Base-by-base conservation (phyloP, 768 basidiomycete genomes). In the Phaeolepiota aurea region DNA sequence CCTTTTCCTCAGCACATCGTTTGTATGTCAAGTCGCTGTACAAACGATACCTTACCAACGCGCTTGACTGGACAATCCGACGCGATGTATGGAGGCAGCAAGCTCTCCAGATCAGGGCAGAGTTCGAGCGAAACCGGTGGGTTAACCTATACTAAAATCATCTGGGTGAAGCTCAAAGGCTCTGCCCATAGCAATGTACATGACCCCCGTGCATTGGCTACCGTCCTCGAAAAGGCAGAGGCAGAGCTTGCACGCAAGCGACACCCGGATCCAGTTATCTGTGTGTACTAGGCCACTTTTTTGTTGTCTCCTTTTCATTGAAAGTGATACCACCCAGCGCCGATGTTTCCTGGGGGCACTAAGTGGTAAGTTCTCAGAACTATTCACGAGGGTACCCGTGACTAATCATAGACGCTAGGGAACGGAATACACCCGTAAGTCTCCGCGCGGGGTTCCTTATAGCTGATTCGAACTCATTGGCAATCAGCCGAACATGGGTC, bases 241-340 rank as follows among this genome's bases (percentile, higher is more conserved):
- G 82, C 77, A 2, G 61, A 74, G 5, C 66, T 93, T 14, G 83
- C 79, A 2, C 61, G 59, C 20, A 74, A 61, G 53, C 67, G 66
- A 41, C 94, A 98, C 57, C 93, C 92, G 16, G 94, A 97, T 62
- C 93, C 94, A 30, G 92, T 91, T 61, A 83, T 87, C 57, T 63
- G 93, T 97, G 61, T 66, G 91, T 80, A 9, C 35, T 38, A 38
- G 35, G 36, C 19, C 19, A 35, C 21, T 40, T 5, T 20, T 10
- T 2, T 7, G 21, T n/a, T 23, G 40, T 16, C 42, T 42, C 11
- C 38, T 30, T 31, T 22, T 33, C 15, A 41, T 48, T 43, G 31
- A 14, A 33, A n/a, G n/a, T n/a, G n/a, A 42, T 34, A 20, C 37
- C 39, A 22, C 48, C 30, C 46, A 97, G 93, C 83, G 44, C 74